Conservation (phyloP, 306 rosid species). For the Notholithocarpus densiflorus region DNA sequence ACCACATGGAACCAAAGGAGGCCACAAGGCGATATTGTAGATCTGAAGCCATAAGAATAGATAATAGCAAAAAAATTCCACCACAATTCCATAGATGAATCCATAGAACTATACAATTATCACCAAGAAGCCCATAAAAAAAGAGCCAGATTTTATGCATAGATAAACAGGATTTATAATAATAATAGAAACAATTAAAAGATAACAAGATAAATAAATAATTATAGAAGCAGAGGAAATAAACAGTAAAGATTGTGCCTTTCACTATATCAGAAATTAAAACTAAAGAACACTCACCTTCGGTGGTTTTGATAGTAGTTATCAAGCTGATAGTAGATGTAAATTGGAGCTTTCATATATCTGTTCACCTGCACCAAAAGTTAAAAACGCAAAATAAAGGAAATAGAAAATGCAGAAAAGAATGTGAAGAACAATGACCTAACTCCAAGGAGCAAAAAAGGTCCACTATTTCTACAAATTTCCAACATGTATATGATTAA, state of each 20-base stretch:
- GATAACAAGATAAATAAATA: neutral
- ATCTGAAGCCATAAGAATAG: neutral
- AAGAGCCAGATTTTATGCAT: neutral
- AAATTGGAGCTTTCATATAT: conserved; percentile 87
- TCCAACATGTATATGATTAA: neutral
- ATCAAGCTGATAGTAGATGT: conserved; percentile 87
- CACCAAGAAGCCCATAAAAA: neutral
- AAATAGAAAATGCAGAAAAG: neutral
- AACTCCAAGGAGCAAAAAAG: neutral
- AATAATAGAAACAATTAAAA: neutral
- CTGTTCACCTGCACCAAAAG: conserved; percentile 56
- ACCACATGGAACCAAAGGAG: too few relatives aligned
- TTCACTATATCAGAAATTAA: neutral
- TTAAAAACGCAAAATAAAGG: conserved; percentile 16
- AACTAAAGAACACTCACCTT: conserved; percentile 49
- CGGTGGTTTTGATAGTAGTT: conserved; percentile 95
- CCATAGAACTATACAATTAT: neutral
- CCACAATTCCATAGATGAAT: neutral
- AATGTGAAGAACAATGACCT: neutral
- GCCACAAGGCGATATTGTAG: too few relatives aligned
- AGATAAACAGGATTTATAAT: neutral
- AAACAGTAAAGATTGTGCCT: neutral
- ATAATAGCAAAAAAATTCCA: neutral
- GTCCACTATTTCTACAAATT: neutral
- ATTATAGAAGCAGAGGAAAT: neutral